Evolutionary conservation across 1,284 basidiomycete genomes (phyloP).

Genomic region (Ceratobasidium theobromae): DNA sequence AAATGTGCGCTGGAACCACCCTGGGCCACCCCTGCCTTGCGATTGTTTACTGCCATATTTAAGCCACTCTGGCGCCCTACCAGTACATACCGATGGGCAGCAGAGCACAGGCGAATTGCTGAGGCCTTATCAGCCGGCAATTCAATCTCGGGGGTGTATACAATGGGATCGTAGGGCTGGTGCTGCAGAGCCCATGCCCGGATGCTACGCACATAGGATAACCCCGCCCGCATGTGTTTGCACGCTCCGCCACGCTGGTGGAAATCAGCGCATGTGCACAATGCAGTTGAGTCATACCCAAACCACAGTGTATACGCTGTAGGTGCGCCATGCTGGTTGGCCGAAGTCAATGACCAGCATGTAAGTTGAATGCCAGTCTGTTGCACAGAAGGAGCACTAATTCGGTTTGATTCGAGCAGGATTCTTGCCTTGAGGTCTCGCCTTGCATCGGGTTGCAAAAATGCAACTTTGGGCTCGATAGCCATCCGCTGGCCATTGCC

Average conservation of each 20-base stretch:
- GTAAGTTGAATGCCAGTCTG: neutral
- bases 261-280: constrained; percentile 42
- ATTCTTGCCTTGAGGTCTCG: neutral
- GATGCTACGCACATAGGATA: neutral
- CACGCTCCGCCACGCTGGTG: constrained; percentile 40
- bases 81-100: too few relatives aligned
- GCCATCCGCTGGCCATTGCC: neutral
- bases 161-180: neutral
- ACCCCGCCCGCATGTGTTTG: constrained; percentile 42
- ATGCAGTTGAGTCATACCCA: constrained; percentile 24
- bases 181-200: neutral
- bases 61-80: too few relatives aligned
- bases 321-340: neutral
- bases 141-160: neutral
- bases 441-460: neutral
- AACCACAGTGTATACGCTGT: constrained; percentile 30
- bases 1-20: too few relatives aligned
- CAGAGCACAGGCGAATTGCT: too few relatives aligned
- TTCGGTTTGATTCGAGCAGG: neutral
- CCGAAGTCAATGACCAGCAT: neutral
- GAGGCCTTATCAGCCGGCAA: neutral
- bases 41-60: too few relatives aligned
- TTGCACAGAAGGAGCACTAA: neutral
- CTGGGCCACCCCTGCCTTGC: too few relatives aligned
- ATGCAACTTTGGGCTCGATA: neutral